A percentile compares a stretch with the other conserved stretches of the same genome.
Conservation (phyloP, 2,329 filamentous ascomycete species). For the Trichoderma sp. region DNA sequence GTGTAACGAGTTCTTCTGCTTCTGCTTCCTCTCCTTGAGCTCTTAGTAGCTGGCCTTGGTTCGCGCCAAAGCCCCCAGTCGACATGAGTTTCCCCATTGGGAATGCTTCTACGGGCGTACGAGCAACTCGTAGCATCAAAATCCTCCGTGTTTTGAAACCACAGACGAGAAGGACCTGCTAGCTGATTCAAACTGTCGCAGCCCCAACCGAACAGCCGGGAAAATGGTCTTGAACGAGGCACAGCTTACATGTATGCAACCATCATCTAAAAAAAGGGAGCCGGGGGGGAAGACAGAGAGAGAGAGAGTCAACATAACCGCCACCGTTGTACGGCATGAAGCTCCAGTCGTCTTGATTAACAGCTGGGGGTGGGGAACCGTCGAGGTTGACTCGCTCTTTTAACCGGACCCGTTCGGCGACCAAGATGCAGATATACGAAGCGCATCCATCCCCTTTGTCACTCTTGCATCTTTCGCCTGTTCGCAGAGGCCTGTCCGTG, state of each 20-base stretch:
- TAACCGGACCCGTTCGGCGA: slow-evolving; percentile 16
- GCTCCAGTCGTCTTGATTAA: background rate
- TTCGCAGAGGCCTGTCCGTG: background rate
- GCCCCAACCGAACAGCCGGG: slow-evolving; percentile 7
- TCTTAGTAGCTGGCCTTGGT: background rate
- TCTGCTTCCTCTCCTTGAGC: background rate
- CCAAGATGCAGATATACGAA: slow-evolving; percentile 13
- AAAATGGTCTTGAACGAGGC: background rate
- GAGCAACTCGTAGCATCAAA: background rate
- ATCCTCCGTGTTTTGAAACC: slow-evolving; percentile 7
- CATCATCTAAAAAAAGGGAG: background rate
- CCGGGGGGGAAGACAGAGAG: background rate
- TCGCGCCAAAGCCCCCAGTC: background rate
- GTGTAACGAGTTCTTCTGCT: background rate
- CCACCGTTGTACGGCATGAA: background rate
- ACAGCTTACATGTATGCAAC: background rate
- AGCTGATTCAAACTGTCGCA: slow-evolving; percentile 16
- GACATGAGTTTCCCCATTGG: background rate
- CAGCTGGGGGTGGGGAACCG: slow-evolving; percentile 1
- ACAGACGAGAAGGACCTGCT: background rate
- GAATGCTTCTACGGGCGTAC: background rate
- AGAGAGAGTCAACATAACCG: background rate
- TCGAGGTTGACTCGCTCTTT: background rate
- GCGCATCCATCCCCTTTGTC: background rate
- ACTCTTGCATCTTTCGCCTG: background rate